Conservation (phyloP, 345 rosid species). For the Geranium brycei region DNA sequence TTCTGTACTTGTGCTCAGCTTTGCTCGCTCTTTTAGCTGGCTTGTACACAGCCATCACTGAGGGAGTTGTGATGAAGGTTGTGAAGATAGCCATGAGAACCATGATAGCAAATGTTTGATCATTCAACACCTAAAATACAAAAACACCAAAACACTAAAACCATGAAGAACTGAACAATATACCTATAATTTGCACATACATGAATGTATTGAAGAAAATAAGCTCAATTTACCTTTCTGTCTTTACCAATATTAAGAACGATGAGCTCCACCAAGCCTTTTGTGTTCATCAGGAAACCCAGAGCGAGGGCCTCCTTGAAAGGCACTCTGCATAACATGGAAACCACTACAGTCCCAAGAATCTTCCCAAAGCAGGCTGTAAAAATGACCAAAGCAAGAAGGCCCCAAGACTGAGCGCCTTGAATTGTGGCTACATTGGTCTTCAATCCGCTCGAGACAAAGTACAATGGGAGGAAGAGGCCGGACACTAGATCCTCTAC, state of each 20-base stretch:
- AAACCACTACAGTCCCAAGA: conserved; percentile 42
- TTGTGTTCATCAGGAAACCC: conserved; percentile 71
- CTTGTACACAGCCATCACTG: conserved; percentile 51
- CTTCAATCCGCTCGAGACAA: conserved; percentile 75
- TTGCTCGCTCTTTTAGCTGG: conserved; percentile 29
- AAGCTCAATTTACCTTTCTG: conserved; percentile 29
- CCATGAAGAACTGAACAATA: too few relatives aligned
- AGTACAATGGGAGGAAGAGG: conserved; percentile 59
- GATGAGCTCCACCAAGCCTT: conserved; percentile 81
- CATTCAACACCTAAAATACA: conserved; percentile 51
- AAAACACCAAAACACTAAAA: conserved; percentile 1
- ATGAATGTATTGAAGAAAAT: neutral
- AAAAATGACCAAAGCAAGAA: conserved; percentile 45
- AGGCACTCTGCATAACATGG: conserved; percentile 38
- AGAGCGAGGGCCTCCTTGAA: conserved; percentile 40
- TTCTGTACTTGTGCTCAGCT: conserved; percentile 35
- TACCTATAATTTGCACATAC: too few relatives aligned
- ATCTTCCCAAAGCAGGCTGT: conserved; percentile 70
- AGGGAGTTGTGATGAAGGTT: conserved; percentile 66
- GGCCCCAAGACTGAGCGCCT: conserved; percentile 61
- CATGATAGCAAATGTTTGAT: conserved; percentile 68
- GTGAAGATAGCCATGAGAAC: conserved; percentile 76
- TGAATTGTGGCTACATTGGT: conserved; percentile 48
- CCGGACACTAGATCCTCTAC: conserved; percentile 73
- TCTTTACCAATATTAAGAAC: conserved; percentile 80